These are phyloP conservation scores for Fusarium sacchari DNA, from an alignment of 2,329 filamentous ascomycete species.

Conservation along the genomic window DNA sequence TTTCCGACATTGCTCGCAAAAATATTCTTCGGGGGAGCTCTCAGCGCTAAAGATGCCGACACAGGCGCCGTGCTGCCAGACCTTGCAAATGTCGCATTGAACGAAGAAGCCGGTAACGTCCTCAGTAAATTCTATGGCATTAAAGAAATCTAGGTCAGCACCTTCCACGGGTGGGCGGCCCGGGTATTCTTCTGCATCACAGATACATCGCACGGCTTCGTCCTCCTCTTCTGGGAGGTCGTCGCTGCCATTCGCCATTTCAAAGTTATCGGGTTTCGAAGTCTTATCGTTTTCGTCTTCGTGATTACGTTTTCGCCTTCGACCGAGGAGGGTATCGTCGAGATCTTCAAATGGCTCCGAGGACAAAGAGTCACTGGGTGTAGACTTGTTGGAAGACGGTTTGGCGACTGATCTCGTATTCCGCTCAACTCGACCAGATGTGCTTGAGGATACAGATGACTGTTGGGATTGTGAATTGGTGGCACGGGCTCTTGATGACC, in stretches of 20 bases:
- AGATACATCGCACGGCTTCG: conserved; percentile 95
- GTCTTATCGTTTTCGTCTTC: conserved; percentile 66
- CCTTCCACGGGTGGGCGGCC: conserved; percentile 76
- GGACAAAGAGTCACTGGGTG: conserved; percentile 76
- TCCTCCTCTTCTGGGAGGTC: conserved; percentile 83
- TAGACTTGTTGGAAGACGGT: conserved; percentile 79
- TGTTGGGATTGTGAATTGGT: conserved; percentile 80
- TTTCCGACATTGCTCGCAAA: conserved; percentile 93
- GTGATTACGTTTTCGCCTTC: conserved; percentile 81
- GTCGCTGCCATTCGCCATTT: conserved; percentile 71
- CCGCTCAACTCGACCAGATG: conserved; percentile 80
- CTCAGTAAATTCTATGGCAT: conserved; percentile 74
- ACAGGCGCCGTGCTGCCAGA: conserved; percentile 98
- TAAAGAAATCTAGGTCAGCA: conserved; percentile 66
- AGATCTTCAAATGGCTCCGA: conserved; percentile 74
- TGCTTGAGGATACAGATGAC: conserved; percentile 82
- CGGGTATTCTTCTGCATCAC: conserved; percentile 93
- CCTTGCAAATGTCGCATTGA: conserved; percentile 96
- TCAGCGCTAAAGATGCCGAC: conserved; percentile 97
- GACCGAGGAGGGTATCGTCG: conserved; percentile 77
- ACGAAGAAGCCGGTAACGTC: conserved; percentile 96
- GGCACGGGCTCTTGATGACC: conserved; percentile 89
- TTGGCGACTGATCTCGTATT: conserved; percentile 78
- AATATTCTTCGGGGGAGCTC: conserved; percentile 95
- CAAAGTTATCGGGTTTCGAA: conserved; percentile 54